Conservation (phyloP, 2,329 filamentous ascomycete genomes). For the Ceratocystis lukuohia region DNA sequence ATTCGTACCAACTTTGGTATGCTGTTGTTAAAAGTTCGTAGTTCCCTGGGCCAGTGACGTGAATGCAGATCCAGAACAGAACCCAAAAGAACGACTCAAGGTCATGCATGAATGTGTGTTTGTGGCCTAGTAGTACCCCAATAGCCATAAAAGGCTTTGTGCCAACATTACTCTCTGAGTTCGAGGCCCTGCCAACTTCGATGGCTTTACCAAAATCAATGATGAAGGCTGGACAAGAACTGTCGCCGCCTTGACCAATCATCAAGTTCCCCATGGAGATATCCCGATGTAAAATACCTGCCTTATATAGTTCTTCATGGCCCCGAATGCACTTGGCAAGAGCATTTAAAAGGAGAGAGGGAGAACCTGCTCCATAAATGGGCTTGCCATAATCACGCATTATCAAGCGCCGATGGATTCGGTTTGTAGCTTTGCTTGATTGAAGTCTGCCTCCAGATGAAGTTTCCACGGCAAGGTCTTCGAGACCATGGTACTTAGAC, state of each 20-base stretch:
- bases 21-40: not conserved
- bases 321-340: not conserved
- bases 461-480: too few relatives aligned
- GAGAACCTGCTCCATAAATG: not conserved
- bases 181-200: not conserved
- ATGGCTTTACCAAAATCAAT: not conserved
- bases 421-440: not conserved
- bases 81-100: slow-evolving; percentile 12
- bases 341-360: not conserved
- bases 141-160: not conserved
- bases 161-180: not conserved
- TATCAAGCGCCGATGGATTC: not conserved
- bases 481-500: not conserved
- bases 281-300: not conserved
- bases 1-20: not conserved
- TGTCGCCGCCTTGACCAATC: not conserved
- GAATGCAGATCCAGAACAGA: not conserved
- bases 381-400: not conserved
- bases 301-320: not conserved
- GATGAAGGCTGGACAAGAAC: not conserved
- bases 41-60: not conserved
- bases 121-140: not conserved
- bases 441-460: not conserved
- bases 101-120: slow-evolving; percentile 3
- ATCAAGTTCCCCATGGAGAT: not conserved